phyloP scores from a whole-genome alignment of 331 rosid species.

The Pyracantha coccinea region DNA sequence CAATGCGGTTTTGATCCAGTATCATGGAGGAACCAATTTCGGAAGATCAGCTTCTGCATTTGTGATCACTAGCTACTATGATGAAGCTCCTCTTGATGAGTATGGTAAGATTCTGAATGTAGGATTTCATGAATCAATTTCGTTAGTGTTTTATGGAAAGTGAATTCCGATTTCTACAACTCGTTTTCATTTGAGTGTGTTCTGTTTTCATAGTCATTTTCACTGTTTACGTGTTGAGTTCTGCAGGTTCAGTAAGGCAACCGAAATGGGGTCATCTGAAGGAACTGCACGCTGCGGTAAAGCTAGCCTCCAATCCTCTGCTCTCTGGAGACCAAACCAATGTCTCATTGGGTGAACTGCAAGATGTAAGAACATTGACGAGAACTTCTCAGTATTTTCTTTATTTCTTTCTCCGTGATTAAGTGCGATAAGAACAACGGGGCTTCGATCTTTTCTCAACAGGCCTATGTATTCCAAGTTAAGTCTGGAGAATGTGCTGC shows the following conservation, averaged over 20 bases:
- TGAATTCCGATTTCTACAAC: too few relatives aligned
- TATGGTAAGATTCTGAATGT: conserved; percentile 36
- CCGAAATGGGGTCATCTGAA: conserved; percentile 95
- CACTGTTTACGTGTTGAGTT: conserved; percentile 5
- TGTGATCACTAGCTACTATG: conserved; percentile 63
- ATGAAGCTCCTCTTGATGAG: conserved; percentile 83
- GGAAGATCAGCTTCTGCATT: conserved; percentile 63
- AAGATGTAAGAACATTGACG: conserved; percentile 33
- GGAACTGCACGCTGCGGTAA: conserved; percentile 68
- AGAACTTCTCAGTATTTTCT: not conserved
- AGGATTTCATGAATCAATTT: not conserved
- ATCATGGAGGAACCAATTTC: conserved; percentile 96
- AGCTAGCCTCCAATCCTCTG: conserved; percentile 49
- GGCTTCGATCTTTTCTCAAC: not conserved
- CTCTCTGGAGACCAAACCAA: conserved; percentile 40
- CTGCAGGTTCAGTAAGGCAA: conserved; percentile 62
- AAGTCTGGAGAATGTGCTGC: conserved; percentile 63
- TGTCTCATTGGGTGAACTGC: conserved; percentile 35
- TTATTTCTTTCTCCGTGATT: not conserved
- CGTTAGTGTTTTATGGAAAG: not conserved
- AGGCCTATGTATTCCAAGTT: conserved; percentile 66
- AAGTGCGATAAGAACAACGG: not conserved
- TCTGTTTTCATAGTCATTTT: not conserved
- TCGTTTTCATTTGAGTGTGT: too few relatives aligned
- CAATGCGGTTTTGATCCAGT: conserved; percentile 22